These are phyloP conservation scores for Saccharomycopsis sp. DNA, from an alignment of 805 yeast species.

Conservation along the genomic window DNA sequence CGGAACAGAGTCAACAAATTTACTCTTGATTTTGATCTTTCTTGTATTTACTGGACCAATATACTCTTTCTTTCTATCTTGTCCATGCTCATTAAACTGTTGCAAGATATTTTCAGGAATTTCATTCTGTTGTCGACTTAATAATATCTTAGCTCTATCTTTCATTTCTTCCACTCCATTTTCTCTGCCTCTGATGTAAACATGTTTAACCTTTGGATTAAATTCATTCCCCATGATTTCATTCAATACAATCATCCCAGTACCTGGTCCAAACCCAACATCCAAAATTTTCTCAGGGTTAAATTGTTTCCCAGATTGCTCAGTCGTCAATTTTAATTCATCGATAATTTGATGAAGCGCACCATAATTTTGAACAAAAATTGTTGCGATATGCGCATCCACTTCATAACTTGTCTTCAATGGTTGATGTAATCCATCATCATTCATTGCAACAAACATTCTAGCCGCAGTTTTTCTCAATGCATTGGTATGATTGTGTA, in stretches of 20 bases:
- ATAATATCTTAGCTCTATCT: constrained; percentile 66
- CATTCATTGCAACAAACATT: constrained; percentile 43
- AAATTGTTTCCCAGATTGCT: constrained; percentile 36
- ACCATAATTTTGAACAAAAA: constrained; percentile 77
- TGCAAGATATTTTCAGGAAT: constrained; percentile 26
- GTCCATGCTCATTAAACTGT: constrained; percentile 15
- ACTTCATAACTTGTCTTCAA: constrained; percentile 44
- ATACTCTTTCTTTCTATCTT: constrained; percentile 20
- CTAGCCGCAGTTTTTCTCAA: constrained; percentile 57
- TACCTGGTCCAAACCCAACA: constrained; percentile 85
- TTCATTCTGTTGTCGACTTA: constrained; percentile 63
- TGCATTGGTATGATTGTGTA: constrained; percentile 50
- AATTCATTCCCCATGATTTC: constrained; percentile 68
- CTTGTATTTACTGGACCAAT: constrained; percentile 53
- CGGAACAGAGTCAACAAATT: constrained; percentile 40
- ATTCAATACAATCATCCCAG: constrained; percentile 83
- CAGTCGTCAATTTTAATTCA: constrained; percentile 57
- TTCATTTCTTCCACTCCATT: constrained; percentile 74
- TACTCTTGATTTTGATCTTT: constrained; percentile 46
- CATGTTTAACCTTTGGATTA: constrained; percentile 57
- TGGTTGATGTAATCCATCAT: constrained; percentile 47
- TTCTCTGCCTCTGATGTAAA: constrained; percentile 60
- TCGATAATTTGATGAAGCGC: constrained; percentile 54
- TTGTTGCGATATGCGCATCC: constrained; percentile 74
- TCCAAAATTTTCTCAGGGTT: constrained; percentile 65